Percentiles rank a stretch among this genome's conserved stretches.
phyloP scores from a whole-genome alignment of 1,284 basidiomycete species.

The Pterula multifida region DNA sequence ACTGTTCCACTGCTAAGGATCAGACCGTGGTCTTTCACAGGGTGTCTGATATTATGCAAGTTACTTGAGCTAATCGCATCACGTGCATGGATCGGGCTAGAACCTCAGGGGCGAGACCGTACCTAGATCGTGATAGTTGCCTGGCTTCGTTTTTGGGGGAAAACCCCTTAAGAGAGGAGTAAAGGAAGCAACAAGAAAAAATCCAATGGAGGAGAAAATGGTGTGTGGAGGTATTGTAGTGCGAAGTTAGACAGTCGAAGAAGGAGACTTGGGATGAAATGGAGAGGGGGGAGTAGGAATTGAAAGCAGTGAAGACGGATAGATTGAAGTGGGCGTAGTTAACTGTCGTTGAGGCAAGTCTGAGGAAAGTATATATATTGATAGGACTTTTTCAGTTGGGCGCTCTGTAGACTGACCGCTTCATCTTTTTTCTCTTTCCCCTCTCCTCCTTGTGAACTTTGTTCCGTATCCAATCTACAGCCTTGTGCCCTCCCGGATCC shows the following conservation, averaged over 20 bases:
- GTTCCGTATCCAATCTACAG: not conserved
- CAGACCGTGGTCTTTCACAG: too few relatives aligned
- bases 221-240: too few relatives aligned
- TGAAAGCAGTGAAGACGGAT: not conserved
- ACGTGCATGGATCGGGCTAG: not conserved
- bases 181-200: not conserved
- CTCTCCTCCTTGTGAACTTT: not conserved
- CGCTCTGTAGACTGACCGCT: not conserved
- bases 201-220: not conserved
- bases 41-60: too few relatives aligned
- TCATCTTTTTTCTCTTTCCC: constrained; percentile 1
- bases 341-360: not conserved
- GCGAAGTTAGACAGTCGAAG: too few relatives aligned
- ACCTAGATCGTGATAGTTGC: not conserved
- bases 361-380: not conserved
- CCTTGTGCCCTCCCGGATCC: not conserved
- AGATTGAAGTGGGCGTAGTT: not conserved
- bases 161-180: not conserved
- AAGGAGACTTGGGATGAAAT: not conserved
- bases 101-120: not conserved
- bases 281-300: not conserved
- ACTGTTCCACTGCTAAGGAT: too few relatives aligned
- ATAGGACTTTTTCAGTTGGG: not conserved
- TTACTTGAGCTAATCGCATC: not conserved
- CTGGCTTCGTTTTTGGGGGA: not conserved